Percentiles rank a stretch among this genome's conserved stretches.
Evolutionary conservation across 352 stramenopile genomes (phyloP).

Genomic region (Globisporangium megalacanthum): DNA sequence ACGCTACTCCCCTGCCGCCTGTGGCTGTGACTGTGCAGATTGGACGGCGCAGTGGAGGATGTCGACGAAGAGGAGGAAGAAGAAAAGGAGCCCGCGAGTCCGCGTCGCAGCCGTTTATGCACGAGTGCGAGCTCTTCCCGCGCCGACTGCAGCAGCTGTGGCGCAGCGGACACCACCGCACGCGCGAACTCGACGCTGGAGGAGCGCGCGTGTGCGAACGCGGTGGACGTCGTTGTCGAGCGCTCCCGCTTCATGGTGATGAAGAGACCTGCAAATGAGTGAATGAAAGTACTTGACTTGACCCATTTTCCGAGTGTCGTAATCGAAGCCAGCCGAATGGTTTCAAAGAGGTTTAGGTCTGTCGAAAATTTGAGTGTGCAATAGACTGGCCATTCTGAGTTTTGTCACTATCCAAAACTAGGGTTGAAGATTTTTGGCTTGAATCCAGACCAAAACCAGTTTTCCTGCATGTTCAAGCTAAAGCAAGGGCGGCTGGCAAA

Average conservation of each 20-base stretch:
- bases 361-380: background rate
- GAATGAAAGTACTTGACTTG: background rate
- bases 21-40: background rate
- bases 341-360: too few species aligned
- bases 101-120: constrained; percentile 36
- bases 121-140: constrained; percentile 24
- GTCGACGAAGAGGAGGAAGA: background rate
- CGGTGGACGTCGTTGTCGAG: constrained; percentile 14
- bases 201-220: constrained; percentile 17
- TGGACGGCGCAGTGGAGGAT: background rate
- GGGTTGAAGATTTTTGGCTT: too few species aligned
- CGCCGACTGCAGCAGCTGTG: constrained; percentile 12
- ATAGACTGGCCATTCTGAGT: background rate
- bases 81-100: constrained; percentile 4
- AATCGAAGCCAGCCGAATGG: background rate
- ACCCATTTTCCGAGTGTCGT: background rate
- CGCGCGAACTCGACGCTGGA: constrained; percentile 16
- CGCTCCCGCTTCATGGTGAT: constrained; percentile 41
- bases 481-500: too few species aligned
- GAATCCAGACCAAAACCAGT: background rate
- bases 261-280: too few species aligned
- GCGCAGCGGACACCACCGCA: constrained; percentile 1
- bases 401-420: background rate
- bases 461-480: background rate
- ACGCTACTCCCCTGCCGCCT: constrained; percentile 4